Evolutionary conservation across 768 basidiomycete species (phyloP), one percentile per base, ranked within the genome.

Genomic region (Podaxis sp.): DNA sequence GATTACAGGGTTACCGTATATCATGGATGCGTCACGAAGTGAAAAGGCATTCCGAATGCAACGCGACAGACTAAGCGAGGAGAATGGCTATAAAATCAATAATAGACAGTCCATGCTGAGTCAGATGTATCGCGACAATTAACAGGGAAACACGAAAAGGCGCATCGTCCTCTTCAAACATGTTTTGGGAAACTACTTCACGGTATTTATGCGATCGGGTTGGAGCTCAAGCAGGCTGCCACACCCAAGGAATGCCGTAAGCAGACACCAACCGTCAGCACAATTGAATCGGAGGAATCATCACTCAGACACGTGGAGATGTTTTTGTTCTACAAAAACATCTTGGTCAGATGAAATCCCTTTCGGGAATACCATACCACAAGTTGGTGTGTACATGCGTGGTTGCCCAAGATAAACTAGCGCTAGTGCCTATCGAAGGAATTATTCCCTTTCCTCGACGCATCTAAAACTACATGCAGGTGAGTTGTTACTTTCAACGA

Each of bases 361-460:
- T 35, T 25, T 52, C 23, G 51, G 46, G 46, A 44, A 52, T 51
- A 53, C 50, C 58, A 53, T 52, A 38, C 38, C 40, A 53, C 53
- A 52, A 44, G 38, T 46, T 21, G 32, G 32, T 32, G 50, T 21
- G 51, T 60, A 52, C 50, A 60, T 36, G 51, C 51, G 18, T 53
- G 50, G 42, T 6, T 52, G 52, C 51, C 58, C 37, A 32, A 21
- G 42, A 21, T 57, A 36, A 57, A 60, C 59, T 60, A 60, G 9
- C 32, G 38, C 16, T 27, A 28, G 36, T 60, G 40, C 32, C 53
- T 13, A 42, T 28, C 18, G 48, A 37, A 51, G 18, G 23, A 44
- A 36, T 44, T 53, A 44, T 14, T 14, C 40, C 25, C 51, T 35
- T 14, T 42, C 50, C 48, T 27, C 37, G 13, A 58, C 27, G 16